phyloP scores from a whole-genome alignment of 2,329 filamentous ascomycete species.

The Chrysoporthe puriensis region DNA sequence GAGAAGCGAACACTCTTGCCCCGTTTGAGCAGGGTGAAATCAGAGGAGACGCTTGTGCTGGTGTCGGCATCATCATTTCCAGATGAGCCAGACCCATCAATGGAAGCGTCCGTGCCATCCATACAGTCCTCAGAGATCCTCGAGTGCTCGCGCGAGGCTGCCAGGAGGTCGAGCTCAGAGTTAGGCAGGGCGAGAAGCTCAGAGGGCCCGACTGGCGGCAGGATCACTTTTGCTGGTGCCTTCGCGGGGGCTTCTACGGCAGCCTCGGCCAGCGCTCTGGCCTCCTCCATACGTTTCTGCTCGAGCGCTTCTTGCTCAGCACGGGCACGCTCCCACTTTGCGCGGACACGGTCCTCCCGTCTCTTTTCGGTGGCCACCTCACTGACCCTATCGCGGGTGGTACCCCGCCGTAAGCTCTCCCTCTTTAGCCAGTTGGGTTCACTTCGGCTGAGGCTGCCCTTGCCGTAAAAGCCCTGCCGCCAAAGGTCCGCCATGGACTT shows the following conservation, averaged over 20 bases:
- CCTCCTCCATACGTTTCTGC: slow-evolving; percentile 60
- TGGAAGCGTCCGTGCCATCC: slow-evolving; percentile 19
- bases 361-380: slow-evolving; percentile 79
- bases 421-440: slow-evolving; percentile 91
- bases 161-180: slow-evolving; percentile 46
- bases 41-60: slow-evolving; percentile 25
- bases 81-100: slow-evolving; percentile 26
- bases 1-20: slow-evolving; percentile 74
- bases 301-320: slow-evolving; percentile 84
- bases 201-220: slow-evolving; percentile 47
- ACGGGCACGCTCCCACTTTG: slow-evolving; percentile 91
- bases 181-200: slow-evolving; percentile 61
- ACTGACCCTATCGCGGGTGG: slow-evolving; percentile 69
- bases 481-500: slow-evolving; percentile 79
- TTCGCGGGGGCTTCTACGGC: not conserved
- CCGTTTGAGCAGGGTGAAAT: slow-evolving; percentile 41
- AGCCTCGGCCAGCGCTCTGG: slow-evolving; percentile 34
- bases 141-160: slow-evolving; percentile 12
- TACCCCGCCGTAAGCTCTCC: slow-evolving; percentile 73
- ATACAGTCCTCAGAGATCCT: slow-evolving; percentile 13
- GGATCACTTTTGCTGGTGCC: not conserved
- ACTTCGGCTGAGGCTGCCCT: slow-evolving; percentile 89
- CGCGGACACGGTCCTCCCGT: slow-evolving; percentile 77
- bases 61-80: slow-evolving; percentile 28
- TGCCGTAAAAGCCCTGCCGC: slow-evolving; percentile 98